Percentiles rank a stretch among this genome's conserved stretches.
Conservation (phyloP, 768 basidiomycete genomes). For the Boletus sensibilis region DNA sequence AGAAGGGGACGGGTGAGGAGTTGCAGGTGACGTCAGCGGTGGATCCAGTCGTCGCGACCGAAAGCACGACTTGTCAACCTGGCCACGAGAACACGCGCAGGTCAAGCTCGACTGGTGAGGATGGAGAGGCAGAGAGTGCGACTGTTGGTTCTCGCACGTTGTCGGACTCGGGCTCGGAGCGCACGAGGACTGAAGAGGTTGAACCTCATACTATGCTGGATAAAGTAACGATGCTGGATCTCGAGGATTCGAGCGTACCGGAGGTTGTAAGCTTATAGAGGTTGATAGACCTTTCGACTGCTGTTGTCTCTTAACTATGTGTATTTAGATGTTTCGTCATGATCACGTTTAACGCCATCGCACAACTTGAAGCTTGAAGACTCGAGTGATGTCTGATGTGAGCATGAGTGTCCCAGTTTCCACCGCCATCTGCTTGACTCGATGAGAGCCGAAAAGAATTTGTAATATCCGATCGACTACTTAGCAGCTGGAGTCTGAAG, state of each 20-base stretch:
- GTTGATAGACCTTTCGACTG: not conserved
- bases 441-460: not conserved
- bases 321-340: conserved; percentile 20
- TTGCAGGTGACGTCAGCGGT: not conserved
- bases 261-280: conserved; percentile 17
- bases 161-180: conserved; percentile 31
- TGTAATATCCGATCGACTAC: not conserved
- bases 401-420: not conserved
- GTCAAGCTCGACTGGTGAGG: conserved; percentile 11
- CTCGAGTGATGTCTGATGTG: not conserved
- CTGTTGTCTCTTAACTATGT: conserved; percentile 22
- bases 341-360: conserved; percentile 4
- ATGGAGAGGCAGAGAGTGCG: conserved; percentile 21
- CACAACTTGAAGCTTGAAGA: no score
- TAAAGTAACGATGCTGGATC: conserved; percentile 26
- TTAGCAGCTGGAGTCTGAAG: no score
- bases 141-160: conserved; percentile 27
- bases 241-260: conserved; percentile 22
- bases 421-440: not conserved
- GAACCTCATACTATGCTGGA: conserved; percentile 27
- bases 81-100: conserved; percentile 1
- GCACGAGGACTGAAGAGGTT: conserved; percentile 26
- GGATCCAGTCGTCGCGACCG: not conserved
- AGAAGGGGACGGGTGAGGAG: conserved; percentile 18
- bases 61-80: conserved; percentile 1